These are phyloP conservation scores for Thermochaetoides thermophila DNA, from an alignment of 495 filamentous ascomycete species.

Conservation along the genomic window DNA sequence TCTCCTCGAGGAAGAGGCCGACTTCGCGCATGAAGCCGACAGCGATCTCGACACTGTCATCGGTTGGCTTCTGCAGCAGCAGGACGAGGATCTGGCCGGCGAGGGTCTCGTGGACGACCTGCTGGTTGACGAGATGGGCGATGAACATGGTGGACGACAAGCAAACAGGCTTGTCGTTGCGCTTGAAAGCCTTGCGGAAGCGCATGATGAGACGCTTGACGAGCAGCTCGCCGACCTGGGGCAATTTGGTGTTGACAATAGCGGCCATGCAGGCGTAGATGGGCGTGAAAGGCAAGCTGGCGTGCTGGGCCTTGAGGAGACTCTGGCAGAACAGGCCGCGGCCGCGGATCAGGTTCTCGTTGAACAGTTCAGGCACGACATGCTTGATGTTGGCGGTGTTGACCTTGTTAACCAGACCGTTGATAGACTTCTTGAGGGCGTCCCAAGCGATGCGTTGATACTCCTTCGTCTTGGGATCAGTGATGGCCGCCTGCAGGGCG, in stretches of 20 bases:
- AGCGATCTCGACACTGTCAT: conserved; percentile 96
- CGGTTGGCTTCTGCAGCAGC: conserved; percentile 82
- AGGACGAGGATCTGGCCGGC: conserved; percentile 82
- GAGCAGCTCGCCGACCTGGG: conserved; percentile 82
- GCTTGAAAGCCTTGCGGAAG: conserved; percentile 88
- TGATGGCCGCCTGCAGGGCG: conserved; percentile 90
- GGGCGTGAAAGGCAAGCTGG: conserved; percentile 89
- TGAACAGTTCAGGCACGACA: conserved; percentile 89
- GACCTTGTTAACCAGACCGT: conserved; percentile 96
- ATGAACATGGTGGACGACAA: conserved; percentile 84
- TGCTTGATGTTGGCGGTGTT: conserved; percentile 95
- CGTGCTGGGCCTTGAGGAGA: conserved; percentile 94
- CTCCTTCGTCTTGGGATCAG: conserved; percentile 88
- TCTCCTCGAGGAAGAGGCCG: conserved; percentile 85
- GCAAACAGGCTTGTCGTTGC: conserved; percentile 94
- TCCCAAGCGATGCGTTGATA: conserved; percentile 99
- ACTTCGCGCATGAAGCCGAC: conserved; percentile 83
- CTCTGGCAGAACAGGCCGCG: conserved; percentile 85
- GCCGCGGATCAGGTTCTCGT: conserved; percentile 83
- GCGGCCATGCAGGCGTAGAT: conserved; percentile 91
- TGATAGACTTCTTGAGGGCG: conserved; percentile 95
- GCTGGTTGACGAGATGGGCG: conserved; percentile 86
- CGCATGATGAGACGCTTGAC: conserved; percentile 76
- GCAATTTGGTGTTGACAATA: conserved; percentile 95
- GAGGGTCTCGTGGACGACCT: conserved; percentile 86